phyloP scores from a whole-genome alignment of 306 rosid species.

The Notholithocarpus densiflorus region DNA sequence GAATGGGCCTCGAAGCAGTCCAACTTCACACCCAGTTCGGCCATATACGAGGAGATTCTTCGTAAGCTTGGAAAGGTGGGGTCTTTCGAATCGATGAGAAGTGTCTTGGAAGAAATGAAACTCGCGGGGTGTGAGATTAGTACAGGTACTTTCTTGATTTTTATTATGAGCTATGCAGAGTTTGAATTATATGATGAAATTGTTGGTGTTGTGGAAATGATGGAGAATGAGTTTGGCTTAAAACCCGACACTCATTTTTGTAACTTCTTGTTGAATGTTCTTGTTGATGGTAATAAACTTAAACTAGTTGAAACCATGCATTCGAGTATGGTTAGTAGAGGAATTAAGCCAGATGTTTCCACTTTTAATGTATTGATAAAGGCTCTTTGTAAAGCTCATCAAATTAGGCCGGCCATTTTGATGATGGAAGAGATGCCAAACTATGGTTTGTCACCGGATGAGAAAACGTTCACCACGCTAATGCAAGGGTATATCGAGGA shows the following conservation, averaged over 20 bases:
- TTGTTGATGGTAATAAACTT: constrained; percentile 68
- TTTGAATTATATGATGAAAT: constrained; percentile 54
- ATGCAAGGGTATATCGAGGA: constrained; percentile 81
- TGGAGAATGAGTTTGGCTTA: constrained; percentile 57
- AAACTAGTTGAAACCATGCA: constrained; percentile 64
- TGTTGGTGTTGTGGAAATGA: constrained; percentile 23
- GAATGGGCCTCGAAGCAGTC: constrained; percentile 78
- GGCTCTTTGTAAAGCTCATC: constrained; percentile 89
- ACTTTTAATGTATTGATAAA: constrained; percentile 72
- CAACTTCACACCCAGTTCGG: constrained; percentile 43
- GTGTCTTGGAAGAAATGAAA: constrained; percentile 42
- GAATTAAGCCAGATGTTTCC: constrained; percentile 56
- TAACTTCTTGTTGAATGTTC: constrained; percentile 55
- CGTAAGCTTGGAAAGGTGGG: constrained; percentile 47
- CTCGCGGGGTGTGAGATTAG: constrained; percentile 28
- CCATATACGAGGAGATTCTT: constrained; percentile 57
- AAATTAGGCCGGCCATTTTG: constrained; percentile 71
- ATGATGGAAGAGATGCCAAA: constrained; percentile 80
- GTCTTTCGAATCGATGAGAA: constrained; percentile 51
- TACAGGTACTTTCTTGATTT: constrained; percentile 40
- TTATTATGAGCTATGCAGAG: constrained; percentile 43
- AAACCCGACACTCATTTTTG: constrained; percentile 59
- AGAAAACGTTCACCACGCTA: constrained; percentile 66
- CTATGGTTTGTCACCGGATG: constrained; percentile 62
- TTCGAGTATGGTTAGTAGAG: constrained; percentile 44